These are phyloP conservation scores for Phytophthora quininea DNA, from an alignment of 352 stramenopile species.

Conservation along the genomic window DNA sequence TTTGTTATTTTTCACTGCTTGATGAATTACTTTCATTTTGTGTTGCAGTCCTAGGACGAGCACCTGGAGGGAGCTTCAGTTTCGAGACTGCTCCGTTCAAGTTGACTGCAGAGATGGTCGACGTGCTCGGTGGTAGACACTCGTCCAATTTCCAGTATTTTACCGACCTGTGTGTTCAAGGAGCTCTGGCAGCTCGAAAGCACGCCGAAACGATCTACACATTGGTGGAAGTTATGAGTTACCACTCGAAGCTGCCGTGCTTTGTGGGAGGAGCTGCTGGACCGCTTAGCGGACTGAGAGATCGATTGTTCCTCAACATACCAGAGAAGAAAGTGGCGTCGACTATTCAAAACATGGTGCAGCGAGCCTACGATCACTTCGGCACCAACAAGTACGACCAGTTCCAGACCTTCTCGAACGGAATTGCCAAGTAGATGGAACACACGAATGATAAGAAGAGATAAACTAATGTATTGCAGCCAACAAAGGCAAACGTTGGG, in stretches of 20 bases:
- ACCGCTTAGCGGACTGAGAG: slow-evolving; percentile 52
- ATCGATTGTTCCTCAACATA: slow-evolving; percentile 76
- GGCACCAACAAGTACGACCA: slow-evolving; percentile 96
- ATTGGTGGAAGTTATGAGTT: slow-evolving; percentile 95
- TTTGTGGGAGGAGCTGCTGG: slow-evolving; percentile 51
- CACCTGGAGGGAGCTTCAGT: slow-evolving; percentile 91
- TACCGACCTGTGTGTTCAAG: slow-evolving; percentile 93
- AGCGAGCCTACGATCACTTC: slow-evolving; percentile 95
- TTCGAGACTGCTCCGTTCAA: slow-evolving; percentile 98
- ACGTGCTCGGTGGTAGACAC: slow-evolving; percentile 92
- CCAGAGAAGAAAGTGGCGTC: slow-evolving; percentile 60
- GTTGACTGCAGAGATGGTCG: slow-evolving; percentile 95
- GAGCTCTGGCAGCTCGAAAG: slow-evolving; percentile 91
- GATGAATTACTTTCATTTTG: not conserved
- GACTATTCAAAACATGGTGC: slow-evolving; percentile 92
- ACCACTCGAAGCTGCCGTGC: slow-evolving; percentile 80
- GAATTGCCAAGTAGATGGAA: slow-evolving; percentile 78
- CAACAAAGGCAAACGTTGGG: not conserved
- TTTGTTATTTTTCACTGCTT: slow-evolving; percentile 6
- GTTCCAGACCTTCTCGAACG: slow-evolving; percentile 93
- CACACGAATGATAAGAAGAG: not conserved
- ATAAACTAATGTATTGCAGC: not conserved
- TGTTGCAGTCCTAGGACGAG: slow-evolving; percentile 67
- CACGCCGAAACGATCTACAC: slow-evolving; percentile 95
- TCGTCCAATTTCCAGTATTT: slow-evolving; percentile 94